These are phyloP conservation scores for Canavalia gladiata DNA, from an alignment of 306 rosid genomes.

Conservation along the genomic window DNA sequence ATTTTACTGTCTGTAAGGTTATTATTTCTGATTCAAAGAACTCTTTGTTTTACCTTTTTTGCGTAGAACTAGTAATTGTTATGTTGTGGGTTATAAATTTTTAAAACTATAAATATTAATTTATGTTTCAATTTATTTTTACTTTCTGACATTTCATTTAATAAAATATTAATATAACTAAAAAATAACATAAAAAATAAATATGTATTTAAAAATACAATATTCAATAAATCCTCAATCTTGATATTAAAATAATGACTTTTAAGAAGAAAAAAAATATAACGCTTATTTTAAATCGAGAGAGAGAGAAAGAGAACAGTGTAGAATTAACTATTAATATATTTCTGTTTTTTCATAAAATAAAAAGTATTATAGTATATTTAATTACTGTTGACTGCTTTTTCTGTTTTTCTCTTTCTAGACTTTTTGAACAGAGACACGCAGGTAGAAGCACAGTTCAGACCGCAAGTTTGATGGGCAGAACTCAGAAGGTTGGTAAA, in stretches of 20 bases:
- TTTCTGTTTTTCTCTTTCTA: background rate
- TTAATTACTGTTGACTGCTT: background rate
- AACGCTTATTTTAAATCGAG: background rate
- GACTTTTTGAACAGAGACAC: background rate
- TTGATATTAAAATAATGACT: too few relatives aligned
- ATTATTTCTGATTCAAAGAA: too few relatives aligned
- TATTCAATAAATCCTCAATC: too few relatives aligned
- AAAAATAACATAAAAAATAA: background rate
- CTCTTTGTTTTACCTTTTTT: background rate
- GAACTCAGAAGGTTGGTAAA: slow-evolving; percentile 38
- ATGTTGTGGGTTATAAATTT: background rate
- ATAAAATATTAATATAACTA: background rate
- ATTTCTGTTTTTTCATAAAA: too few relatives aligned
- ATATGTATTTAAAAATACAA: background rate
- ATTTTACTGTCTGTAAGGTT: too few relatives aligned
- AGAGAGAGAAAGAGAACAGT: background rate
- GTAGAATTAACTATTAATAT: too few relatives aligned
- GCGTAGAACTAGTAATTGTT: background rate
- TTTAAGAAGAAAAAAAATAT: too few relatives aligned
- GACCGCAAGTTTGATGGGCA: slow-evolving; percentile 35
- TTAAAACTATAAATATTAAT: too few relatives aligned
- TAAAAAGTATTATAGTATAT: too few relatives aligned
- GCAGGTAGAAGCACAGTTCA: slow-evolving; percentile 24
- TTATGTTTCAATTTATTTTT: background rate
- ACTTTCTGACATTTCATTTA: background rate